Evolutionary conservation across 176 grass and related monocot species (phyloP).

Genomic region (Saccharum spontaneum): DNA sequence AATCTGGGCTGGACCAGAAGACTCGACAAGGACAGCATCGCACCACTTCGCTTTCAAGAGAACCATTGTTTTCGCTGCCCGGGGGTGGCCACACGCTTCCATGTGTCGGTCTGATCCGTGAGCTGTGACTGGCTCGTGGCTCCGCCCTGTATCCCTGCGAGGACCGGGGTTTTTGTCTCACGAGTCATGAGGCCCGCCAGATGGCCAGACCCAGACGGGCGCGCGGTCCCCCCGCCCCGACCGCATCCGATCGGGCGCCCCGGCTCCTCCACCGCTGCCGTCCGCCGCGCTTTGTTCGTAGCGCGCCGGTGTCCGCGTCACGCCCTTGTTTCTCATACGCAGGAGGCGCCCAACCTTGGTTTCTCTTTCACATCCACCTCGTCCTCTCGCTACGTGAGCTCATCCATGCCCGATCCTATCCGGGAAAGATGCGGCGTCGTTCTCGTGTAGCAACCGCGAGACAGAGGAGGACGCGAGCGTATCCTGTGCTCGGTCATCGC

Average conservation of each 20-base stretch:
- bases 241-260: conserved; percentile 28
- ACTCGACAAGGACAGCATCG: conserved; percentile 32
- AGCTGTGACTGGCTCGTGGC: neutral
- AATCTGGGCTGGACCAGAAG: conserved; percentile 9
- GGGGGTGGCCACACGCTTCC: conserved; percentile 11
- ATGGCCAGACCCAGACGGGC: neutral
- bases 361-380: neutral
- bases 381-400: too few species aligned
- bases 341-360: neutral
- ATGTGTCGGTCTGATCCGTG: conserved; percentile 20
- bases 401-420: neutral
- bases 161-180: conserved; percentile 24
- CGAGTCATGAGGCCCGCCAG: conserved; percentile 39
- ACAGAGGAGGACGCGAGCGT: too few species aligned
- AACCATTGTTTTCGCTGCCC: conserved; percentile 12
- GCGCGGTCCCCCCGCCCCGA: conserved; percentile 20
- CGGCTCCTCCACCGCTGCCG: too few species aligned
- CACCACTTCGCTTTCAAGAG: conserved; percentile 11
- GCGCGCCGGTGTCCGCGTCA: neutral
- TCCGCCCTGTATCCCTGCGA: neutral
- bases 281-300: too few species aligned
- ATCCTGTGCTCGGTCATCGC: too few species aligned
- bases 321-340: neutral
- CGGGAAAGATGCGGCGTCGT: too few species aligned
- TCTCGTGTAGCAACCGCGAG: too few species aligned